A percentile compares a stretch with the other conserved stretches of the same genome.
Evolutionary conservation across 345 rosid species (phyloP).

Genomic region (Eucalyptus rudis): DNA sequence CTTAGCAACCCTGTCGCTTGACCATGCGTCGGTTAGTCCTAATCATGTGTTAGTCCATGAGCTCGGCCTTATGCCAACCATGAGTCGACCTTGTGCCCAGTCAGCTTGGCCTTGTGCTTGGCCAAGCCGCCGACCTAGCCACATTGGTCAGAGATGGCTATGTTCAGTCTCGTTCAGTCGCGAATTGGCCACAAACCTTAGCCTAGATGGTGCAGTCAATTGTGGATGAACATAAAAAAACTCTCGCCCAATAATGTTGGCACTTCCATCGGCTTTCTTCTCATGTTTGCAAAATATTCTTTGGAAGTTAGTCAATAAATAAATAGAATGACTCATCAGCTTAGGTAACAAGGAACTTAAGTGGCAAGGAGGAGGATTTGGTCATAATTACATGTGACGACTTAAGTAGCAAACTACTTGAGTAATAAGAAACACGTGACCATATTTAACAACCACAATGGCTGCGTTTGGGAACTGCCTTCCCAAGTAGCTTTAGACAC

Average conservation of each 20-base stretch:
- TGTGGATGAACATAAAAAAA: neutral
- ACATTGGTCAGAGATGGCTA: neutral
- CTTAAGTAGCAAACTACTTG: too few relatives aligned
- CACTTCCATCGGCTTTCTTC: neutral
- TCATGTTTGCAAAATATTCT: neutral
- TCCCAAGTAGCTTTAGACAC: too few relatives aligned
- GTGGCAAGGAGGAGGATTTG: neutral
- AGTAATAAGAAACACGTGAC: neutral
- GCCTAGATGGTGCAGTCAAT: neutral
- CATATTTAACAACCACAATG: too few relatives aligned
- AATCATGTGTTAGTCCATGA: too few relatives aligned
- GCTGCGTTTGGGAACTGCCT: too few relatives aligned
- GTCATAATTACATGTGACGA: neutral
- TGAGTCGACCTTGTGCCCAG: neutral
- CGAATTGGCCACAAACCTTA: neutral
- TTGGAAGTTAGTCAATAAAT: neutral
- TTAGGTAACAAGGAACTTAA: neutral
- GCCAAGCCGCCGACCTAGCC: neutral
- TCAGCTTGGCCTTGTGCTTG: neutral
- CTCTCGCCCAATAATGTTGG: neutral
- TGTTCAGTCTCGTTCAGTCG: accelerated
- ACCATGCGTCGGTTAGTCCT: neutral
- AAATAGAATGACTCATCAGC: neutral
- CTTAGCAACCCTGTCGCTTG: neutral
- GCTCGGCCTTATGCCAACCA: neutral